Conservation (phyloP, 441 rosid genomes). For the Isatis lusitanica region DNA sequence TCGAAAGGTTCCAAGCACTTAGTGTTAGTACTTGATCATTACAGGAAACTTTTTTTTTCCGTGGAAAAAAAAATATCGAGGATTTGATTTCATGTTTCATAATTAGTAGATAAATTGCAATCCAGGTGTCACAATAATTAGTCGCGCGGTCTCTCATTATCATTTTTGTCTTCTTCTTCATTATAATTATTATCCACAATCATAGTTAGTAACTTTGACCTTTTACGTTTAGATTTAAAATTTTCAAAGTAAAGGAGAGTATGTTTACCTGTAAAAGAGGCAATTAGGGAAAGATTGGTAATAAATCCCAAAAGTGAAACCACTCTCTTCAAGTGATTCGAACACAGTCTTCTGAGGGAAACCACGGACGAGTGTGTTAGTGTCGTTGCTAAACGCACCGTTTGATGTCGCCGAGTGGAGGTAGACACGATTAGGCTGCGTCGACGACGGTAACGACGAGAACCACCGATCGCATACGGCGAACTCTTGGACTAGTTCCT, state of each 20-base stretch:
- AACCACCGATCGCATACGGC: slow-evolving; percentile 88
- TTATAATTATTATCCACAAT: not conserved
- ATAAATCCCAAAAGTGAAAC: slow-evolving; percentile 67
- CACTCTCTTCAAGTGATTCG: slow-evolving; percentile 70
- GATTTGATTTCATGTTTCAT: not conserved
- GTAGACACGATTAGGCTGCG: slow-evolving; percentile 76
- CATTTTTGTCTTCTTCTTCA: not conserved
- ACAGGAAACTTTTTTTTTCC: not conserved
- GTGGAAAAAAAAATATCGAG: not conserved
- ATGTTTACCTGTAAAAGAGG: slow-evolving; percentile 59
- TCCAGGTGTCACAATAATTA: slow-evolving; percentile 3
- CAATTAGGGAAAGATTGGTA: slow-evolving; percentile 62
- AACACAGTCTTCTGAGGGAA: slow-evolving; percentile 76
- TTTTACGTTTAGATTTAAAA: not conserved
- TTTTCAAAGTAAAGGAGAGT: not conserved
- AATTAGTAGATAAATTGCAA: not conserved
- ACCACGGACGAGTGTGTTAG: slow-evolving; percentile 51
- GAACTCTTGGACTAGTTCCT: slow-evolving; percentile 61
- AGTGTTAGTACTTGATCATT: slow-evolving; percentile 1
- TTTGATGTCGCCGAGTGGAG: slow-evolving; percentile 83
- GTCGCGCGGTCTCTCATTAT: slow-evolving; percentile 19
- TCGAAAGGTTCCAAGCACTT: slow-evolving; percentile 9
- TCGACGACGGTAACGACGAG: slow-evolving; percentile 68
- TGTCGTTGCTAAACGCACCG: slow-evolving; percentile 69
- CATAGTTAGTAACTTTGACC: not conserved